These are phyloP conservation scores for Silene noctiflora DNA, from an alignment of 179 eudicot species.

Conservation along the genomic window DNA sequence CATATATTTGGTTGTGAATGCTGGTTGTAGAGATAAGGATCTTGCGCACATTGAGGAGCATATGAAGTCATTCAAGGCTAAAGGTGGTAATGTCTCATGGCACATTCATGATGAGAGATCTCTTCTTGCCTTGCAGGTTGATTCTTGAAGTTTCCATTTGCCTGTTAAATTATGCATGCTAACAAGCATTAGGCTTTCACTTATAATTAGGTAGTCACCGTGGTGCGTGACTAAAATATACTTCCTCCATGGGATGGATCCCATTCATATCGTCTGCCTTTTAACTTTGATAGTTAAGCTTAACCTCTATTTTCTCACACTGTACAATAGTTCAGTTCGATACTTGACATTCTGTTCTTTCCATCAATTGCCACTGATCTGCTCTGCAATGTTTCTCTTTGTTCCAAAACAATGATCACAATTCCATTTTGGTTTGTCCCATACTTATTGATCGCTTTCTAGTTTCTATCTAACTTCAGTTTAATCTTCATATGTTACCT, in stretches of 20 bases:
- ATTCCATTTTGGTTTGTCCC: background rate
- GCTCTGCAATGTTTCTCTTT: background rate
- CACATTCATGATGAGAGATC: constrained; percentile 97
- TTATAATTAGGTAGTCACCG: background rate
- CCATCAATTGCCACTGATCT: background rate
- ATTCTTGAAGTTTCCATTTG: background rate
- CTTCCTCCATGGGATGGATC: background rate
- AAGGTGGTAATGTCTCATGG: constrained; percentile 98
- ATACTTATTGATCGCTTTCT: no score
- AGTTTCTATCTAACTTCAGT: no score
- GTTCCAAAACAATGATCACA: background rate
- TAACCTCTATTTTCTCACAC: background rate
- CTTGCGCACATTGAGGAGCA: constrained; percentile 97
- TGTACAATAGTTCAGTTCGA: background rate
- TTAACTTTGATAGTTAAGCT: background rate
- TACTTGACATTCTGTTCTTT: background rate
- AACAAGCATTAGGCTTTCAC: background rate
- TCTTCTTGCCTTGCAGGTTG: constrained; percentile 91
- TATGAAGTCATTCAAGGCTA: constrained; percentile 78
- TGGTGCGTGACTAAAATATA: background rate
- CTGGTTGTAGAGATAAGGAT: constrained; percentile 98
- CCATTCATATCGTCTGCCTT: background rate
- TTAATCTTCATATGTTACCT: no score
- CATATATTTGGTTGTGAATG: constrained; percentile 90
- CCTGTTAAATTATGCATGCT: background rate